These are phyloP conservation scores for Phoenix dactylifera DNA, from an alignment of 176 grass and related monocot genomes.

Conservation along the genomic window DNA sequence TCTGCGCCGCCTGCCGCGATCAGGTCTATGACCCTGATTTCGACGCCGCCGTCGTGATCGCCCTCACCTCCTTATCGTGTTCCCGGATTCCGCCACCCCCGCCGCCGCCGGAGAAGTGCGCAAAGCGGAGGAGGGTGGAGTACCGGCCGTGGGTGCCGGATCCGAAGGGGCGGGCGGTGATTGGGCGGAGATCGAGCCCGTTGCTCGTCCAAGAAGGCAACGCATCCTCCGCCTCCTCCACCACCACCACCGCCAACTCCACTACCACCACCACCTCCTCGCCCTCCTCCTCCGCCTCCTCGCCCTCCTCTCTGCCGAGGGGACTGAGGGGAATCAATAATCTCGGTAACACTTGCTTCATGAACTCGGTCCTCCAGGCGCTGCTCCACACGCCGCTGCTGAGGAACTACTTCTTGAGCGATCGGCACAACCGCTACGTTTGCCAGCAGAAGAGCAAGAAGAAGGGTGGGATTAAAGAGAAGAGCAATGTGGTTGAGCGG, in stretches of 20 bases:
- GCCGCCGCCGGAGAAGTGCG: background rate
- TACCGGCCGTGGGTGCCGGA: slow-evolving; percentile 72
- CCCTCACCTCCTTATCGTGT: slow-evolving; percentile 22
- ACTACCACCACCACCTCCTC: slow-evolving; percentile 30
- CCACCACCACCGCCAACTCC: slow-evolving; percentile 26
- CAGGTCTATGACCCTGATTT: slow-evolving; percentile 92
- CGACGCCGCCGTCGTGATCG: slow-evolving; percentile 68
- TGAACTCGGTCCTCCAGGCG: slow-evolving; percentile 95
- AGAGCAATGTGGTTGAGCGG: background rate
- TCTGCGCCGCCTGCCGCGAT: slow-evolving; percentile 70
- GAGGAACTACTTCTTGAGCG: slow-evolving; percentile 80
- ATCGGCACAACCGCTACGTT: slow-evolving; percentile 74
- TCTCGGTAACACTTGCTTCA: slow-evolving; percentile 92
- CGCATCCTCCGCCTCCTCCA: background rate
- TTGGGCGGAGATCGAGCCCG: slow-evolving; percentile 9
- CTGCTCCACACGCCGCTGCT: slow-evolving; percentile 90
- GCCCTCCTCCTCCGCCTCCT: slow-evolving; percentile 31
- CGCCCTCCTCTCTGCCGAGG: slow-evolving; percentile 21
- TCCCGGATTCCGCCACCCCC: background rate
- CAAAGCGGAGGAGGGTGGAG: slow-evolving; percentile 57
- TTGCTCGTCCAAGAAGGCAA: slow-evolving; percentile 2
- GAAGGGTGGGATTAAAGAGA: slow-evolving; percentile 21
- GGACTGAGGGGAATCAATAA: slow-evolving; percentile 84
- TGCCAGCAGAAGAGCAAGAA: slow-evolving; percentile 49
- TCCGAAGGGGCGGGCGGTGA: slow-evolving; percentile 25